Base-by-base conservation (phyloP, 352 stramenopile species). In the Globisporangium nodosum region DNA sequence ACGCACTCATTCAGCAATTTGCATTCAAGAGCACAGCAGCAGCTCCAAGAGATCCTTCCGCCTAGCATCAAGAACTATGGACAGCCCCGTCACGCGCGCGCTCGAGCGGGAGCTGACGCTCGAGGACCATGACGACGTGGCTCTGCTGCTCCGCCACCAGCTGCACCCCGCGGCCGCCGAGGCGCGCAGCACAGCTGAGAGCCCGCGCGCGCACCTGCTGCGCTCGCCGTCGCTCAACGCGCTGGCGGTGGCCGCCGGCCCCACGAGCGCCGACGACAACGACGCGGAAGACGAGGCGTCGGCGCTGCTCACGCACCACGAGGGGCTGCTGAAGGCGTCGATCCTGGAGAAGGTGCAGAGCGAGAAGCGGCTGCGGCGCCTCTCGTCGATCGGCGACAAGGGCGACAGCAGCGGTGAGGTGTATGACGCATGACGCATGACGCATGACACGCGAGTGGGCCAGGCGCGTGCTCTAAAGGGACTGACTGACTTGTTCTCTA, bases 341-440 rank as follows among this genome's bases (percentile, higher is more conserved):
- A 87, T 92, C 43, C 69, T 92, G 37, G 76, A 89, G 53, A 88
- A 87, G 48, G 76, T 92, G 37, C 73, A 86, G 33, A 87, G 67
- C 15, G 82, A 88, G 62, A 89, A 88, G 68, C 67, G 77, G 7
- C 71, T 92, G 15, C 82, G 82, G 13, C 61, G 72, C 18, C 49
- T 92, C 3, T 88, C 79, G 16, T 70, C 78, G 30, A 60, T 65
- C 2, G 63, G 62, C n/a, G 45, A 69, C 24, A 62, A 71, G 5
- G 58, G 66, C 21, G 61, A 57, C 30, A 71, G 21, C 24, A 62
- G 47, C 49, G 58, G 58, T 64, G 27, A 27, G 24, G 24, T 1
- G 24, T 1, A 27, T 27, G 24, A 27, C 24, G 1, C 24, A 27
- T 27, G 24, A 27, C 24, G 1, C 24, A 27, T 27, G 24, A 27